Conservation (phyloP, 2,329 filamentous ascomycete species). For the Neonectria ditissima region DNA sequence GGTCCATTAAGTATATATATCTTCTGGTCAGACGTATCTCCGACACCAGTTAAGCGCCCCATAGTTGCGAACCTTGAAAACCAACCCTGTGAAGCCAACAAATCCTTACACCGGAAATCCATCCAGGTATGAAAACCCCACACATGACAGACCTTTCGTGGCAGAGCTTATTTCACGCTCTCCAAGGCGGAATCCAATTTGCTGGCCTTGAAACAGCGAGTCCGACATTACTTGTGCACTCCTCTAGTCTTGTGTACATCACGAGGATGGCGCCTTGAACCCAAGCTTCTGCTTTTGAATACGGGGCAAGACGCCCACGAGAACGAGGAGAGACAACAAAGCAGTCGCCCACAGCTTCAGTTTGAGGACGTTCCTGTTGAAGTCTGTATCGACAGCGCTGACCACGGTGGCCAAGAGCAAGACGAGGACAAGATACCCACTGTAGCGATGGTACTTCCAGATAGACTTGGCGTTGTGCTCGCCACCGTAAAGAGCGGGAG, state of each 20-base stretch:
- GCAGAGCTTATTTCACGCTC: background rate
- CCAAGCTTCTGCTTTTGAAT: slow-evolving; percentile 88
- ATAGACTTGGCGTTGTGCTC: slow-evolving; percentile 82
- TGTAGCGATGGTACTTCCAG: slow-evolving; percentile 89
- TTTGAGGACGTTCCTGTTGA: slow-evolving; percentile 74
- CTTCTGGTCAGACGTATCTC: background rate
- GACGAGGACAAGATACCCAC: slow-evolving; percentile 79
- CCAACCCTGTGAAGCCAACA: background rate
- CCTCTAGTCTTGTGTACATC: background rate
- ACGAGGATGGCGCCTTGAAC: slow-evolving; percentile 39
- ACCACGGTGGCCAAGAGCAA: slow-evolving; percentile 79
- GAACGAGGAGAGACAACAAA: slow-evolving; percentile 72
- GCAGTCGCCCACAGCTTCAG: slow-evolving; percentile 83
- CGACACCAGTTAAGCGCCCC: background rate
- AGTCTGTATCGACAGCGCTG: slow-evolving; percentile 81
- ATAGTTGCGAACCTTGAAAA: background rate
- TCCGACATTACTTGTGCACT: background rate
- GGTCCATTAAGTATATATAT: background rate
- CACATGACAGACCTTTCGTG: background rate
- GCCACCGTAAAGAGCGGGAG: slow-evolving; percentile 80
- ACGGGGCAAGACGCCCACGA: slow-evolving; percentile 80
- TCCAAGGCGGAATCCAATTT: background rate
- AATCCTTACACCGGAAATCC: background rate
- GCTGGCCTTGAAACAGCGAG: background rate
- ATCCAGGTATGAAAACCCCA: background rate